Percentiles rank a stretch among this genome's conserved stretches.
These are phyloP conservation scores for Colletotrichum sp. DNA, from an alignment of 2,329 filamentous ascomycete genomes.

Conservation along the genomic window DNA sequence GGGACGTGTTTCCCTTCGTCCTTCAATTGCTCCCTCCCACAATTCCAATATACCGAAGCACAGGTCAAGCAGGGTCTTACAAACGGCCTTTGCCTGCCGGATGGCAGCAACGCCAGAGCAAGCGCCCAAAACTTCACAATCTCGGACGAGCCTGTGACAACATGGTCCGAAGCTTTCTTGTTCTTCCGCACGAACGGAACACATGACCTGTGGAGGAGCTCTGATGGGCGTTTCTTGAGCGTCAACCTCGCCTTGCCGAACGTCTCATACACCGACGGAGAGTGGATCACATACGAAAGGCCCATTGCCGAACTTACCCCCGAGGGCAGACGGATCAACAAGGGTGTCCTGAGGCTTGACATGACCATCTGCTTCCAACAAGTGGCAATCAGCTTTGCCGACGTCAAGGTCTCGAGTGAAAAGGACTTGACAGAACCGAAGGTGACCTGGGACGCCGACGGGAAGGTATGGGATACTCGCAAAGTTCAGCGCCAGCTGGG, in stretches of 20 bases:
- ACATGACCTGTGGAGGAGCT: background rate
- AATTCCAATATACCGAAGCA: background rate
- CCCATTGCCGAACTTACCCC: background rate
- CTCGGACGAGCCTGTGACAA: background rate
- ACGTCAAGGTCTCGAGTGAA: constrained; percentile 22
- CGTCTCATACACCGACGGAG: background rate
- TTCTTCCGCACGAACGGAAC: constrained; percentile 3
- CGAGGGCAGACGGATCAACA: background rate
- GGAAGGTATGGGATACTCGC: constrained; percentile 11
- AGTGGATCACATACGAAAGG: background rate
- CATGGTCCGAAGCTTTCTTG: background rate
- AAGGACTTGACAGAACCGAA: constrained; percentile 21
- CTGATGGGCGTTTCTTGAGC: background rate
- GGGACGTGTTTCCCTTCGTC: background rate
- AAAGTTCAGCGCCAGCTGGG: constrained; percentile 23
- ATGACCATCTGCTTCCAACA: constrained; percentile 24
- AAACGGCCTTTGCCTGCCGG: background rate
- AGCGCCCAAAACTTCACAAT: background rate
- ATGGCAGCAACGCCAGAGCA: background rate
- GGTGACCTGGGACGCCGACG: constrained; percentile 15
- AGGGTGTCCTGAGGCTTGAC: constrained; percentile 16
- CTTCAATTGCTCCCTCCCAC: background rate
- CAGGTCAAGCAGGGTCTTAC: background rate
- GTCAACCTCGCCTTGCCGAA: background rate
- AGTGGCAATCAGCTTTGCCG: constrained; percentile 18